These are phyloP conservation scores for Phaeosphaeria sp. DNA, from an alignment of 2,329 filamentous ascomycete genomes.

Conservation along the genomic window DNA sequence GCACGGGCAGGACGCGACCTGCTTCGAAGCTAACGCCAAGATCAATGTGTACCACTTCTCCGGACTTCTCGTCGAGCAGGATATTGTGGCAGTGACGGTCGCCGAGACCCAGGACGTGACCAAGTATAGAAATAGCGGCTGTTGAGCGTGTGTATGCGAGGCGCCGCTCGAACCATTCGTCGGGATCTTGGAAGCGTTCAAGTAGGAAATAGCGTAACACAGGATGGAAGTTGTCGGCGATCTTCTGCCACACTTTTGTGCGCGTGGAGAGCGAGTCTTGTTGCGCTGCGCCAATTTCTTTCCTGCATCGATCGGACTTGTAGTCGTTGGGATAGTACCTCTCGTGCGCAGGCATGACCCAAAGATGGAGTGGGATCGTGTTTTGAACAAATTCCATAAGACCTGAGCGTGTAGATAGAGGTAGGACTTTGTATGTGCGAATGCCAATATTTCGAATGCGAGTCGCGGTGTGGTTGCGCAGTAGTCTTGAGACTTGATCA, in stretches of 20 bases:
- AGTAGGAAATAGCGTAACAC: slow-evolving; percentile 98
- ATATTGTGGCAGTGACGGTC: slow-evolving; percentile 98
- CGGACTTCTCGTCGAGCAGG: slow-evolving; percentile 84
- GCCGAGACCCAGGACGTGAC: slow-evolving; percentile 88
- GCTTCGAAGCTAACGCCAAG: slow-evolving; percentile 97
- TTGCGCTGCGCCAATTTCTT: slow-evolving; percentile 77
- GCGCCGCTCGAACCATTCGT: slow-evolving; percentile 92
- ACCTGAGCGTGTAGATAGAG: slow-evolving; percentile 81
- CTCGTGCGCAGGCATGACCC: slow-evolving; percentile 87
- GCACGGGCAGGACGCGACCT: slow-evolving; percentile 91
- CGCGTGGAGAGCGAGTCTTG: slow-evolving; percentile 72
- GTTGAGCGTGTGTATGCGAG: slow-evolving; percentile 93
- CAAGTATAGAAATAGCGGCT: slow-evolving; percentile 92
- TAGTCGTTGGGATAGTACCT: slow-evolving; percentile 85
- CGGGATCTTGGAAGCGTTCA: slow-evolving; percentile 89
- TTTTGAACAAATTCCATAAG: slow-evolving; percentile 97
- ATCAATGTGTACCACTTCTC: slow-evolving; percentile 96
- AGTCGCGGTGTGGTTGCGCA: slow-evolving; percentile 85
- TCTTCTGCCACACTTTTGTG: slow-evolving; percentile 75
- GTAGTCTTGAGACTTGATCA: slow-evolving; percentile 87
- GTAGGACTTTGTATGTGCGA: slow-evolving; percentile 95
- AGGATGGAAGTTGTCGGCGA: slow-evolving; percentile 83
- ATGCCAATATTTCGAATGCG: slow-evolving; percentile 89
- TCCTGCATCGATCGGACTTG: slow-evolving; percentile 76
- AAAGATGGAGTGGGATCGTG: slow-evolving; percentile 90